Evolutionary conservation across 257 asterid species (phyloP), one percentile per base, ranked within the genome.

Genomic region (Solanum tacnaense): DNA sequence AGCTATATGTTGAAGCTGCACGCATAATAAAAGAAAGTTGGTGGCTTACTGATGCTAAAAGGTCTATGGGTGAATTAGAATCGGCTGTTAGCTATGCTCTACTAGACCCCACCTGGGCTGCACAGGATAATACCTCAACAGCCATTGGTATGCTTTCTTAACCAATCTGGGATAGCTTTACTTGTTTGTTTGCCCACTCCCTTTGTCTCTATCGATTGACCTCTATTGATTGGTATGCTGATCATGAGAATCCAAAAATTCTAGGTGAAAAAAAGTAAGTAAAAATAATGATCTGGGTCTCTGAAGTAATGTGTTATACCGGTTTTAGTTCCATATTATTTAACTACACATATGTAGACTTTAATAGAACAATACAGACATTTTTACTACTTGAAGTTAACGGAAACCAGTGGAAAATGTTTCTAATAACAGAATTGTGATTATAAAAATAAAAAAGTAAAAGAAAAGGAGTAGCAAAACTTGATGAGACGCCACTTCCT

Each of bases 51-150:
- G 99, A 97, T 92, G 94, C 93, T 85, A 93, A 97, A 91, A 94
- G 98, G 89, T 95, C 99, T 9, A 92, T 91, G 34, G 88, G 95
- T 78, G 99, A 97, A 88, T 92, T 97, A 78, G 99, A 97, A 87
- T 97, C 99, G 9, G 98, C 99, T 16, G 95, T 97, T 88, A 92
- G 95, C 93, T 97, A 96, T 90, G 98, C 99, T 89, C 92, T 97
- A 90, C 89, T 96, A 71, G 99, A 97, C 89, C 99, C 99, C 75
- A 93, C 99, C 52, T 96, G 98, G 98, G 99, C 99, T 89, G 98
- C 99, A 49, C 98, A 96, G 93, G 99, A 97, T 90, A 96, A 96
- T 89, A 97, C 99, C 89, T 97, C 99, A 81, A 97, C 99, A 84
- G 96, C 99, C 87, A 92, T 97, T 78, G 99, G 99, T 97, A 96